Base-by-base conservation (phyloP, 2,329 filamentous ascomycete species). In the Periconia sp. region DNA sequence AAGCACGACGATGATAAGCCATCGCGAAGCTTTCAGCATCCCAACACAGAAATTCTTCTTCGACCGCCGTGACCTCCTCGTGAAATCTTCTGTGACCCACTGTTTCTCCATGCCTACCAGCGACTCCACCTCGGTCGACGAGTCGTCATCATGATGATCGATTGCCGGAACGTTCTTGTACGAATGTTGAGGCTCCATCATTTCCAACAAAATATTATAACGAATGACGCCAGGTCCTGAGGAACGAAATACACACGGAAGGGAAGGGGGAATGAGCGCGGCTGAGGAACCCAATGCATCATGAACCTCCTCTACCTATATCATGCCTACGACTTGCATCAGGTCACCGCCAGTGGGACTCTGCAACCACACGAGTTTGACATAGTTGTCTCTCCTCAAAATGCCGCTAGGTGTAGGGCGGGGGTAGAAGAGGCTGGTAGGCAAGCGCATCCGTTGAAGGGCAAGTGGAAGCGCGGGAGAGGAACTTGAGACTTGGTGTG, bases 101-200 rank as follows among this genome's bases (percentile, higher is more conserved):
- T 55, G 47, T 43, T 65, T 67, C 38, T 63, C 59, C 28, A 43
- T 48, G 15, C 59, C 63, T 11, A 63, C 54, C 1, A 68, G 46
- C 2, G 61, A 65, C 35, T 66, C 64, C 2, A 68, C 64, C 36
- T 68, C 64, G 2, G 64, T 68, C 11, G 60, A 62, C 13, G 64
- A 66, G 36, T 63, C 59, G 41, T 64, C 60, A 22, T 65, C 61
- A 24, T 61, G 51, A 32, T 56, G 45, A 26, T 63, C 59, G 12
- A 53, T 44, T 10, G 46, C 40, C 6, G 46, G 52, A 23, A 68
- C 49, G 31, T 63, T 50, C 40, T 59, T 57, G 48, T 68, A 68
- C 9, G 59, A 48, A 41, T 65, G 63, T 46, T 58, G 50, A n/a
- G 52, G 56, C 47, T 58, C 48, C 64, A 66, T 68, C 36, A 43